Conservation (phyloP, 306 rosid genomes). For the Pueraria montana region DNA sequence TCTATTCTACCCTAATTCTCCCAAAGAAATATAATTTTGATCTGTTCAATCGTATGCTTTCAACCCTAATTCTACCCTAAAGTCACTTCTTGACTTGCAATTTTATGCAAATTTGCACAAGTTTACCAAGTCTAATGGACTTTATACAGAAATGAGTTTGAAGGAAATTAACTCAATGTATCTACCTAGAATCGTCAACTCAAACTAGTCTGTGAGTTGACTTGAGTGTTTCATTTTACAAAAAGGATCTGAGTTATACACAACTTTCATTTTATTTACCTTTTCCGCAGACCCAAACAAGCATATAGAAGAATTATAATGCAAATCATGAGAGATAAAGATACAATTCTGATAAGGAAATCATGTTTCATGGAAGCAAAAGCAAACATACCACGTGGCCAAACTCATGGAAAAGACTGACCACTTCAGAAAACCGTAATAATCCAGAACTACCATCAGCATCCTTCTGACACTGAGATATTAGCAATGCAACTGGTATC, state of each 20-base stretch:
- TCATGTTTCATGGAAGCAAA: constrained; percentile 37
- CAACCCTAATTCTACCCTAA: not conserved
- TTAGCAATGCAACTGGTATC: constrained; percentile 86
- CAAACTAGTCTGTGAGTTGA: not conserved
- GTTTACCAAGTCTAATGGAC: not conserved
- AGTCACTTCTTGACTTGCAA: not conserved
- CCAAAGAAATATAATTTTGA: not conserved
- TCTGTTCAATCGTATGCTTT: not conserved
- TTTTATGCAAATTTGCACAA: not conserved
- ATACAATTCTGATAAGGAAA: constrained; percentile 39
- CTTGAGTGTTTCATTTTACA: not conserved
- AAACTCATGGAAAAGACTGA: constrained; percentile 90
- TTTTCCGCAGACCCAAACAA: constrained; percentile 20
- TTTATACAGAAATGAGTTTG: not conserved
- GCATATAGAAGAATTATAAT: constrained; percentile 26
- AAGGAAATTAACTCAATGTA: not conserved
- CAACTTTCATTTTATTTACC: not conserved
- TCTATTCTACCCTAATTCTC: constrained; percentile 18
- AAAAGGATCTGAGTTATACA: constrained; percentile 24
- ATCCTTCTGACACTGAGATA: constrained; percentile 80
- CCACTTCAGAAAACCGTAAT: constrained; percentile 92
- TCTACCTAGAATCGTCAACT: not conserved
- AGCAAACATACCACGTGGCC: constrained; percentile 95
- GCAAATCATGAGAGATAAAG: constrained; percentile 17
- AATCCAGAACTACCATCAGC: constrained; percentile 67